A percentile compares a stretch with the other conserved stretches of the same genome.
These are phyloP conservation scores for Quercus wislizeni DNA, from an alignment of 306 rosid genomes.

Conservation along the genomic window DNA sequence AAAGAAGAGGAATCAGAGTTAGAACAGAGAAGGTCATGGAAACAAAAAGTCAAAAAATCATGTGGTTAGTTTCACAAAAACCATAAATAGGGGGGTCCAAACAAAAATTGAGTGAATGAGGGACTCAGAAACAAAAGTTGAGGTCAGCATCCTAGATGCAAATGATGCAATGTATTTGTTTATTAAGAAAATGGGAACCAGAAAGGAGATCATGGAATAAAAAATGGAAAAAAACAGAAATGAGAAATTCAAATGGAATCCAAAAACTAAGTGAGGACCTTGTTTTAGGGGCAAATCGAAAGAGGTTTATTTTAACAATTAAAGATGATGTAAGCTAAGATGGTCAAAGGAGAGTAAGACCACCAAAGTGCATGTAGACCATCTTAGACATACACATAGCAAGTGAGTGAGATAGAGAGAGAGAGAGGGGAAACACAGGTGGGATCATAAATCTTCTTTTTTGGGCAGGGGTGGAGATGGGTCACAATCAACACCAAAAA, in stretches of 20 bases:
- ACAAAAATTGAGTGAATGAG: background rate
- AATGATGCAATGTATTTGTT: background rate
- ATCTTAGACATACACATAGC: background rate
- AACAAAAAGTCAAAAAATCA: background rate
- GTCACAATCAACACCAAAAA: background rate
- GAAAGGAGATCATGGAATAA: background rate
- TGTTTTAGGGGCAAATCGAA: background rate
- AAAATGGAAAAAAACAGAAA: background rate
- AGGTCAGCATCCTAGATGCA: slow-evolving; percentile 19
- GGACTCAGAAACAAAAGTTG: slow-evolving; percentile 26
- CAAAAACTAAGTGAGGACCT: slow-evolving; percentile 5
- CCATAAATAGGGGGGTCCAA: slow-evolving; percentile 27
- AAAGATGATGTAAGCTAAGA: background rate
- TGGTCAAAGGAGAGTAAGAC: background rate
- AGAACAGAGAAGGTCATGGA: background rate
- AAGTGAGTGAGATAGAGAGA: background rate
- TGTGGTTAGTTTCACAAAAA: background rate
- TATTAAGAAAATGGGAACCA: slow-evolving; percentile 3
- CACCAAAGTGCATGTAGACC: background rate
- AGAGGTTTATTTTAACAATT: background rate
- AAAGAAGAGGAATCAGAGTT: slow-evolving; percentile 1
- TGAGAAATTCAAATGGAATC: slow-evolving; percentile 7
- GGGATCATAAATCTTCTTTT: background rate
- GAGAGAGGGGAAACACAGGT: background rate
- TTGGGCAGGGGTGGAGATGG: background rate